Evolutionary conservation across 2,329 filamentous ascomycete species (phyloP).

Genomic region (Stemphylium beticola): DNA sequence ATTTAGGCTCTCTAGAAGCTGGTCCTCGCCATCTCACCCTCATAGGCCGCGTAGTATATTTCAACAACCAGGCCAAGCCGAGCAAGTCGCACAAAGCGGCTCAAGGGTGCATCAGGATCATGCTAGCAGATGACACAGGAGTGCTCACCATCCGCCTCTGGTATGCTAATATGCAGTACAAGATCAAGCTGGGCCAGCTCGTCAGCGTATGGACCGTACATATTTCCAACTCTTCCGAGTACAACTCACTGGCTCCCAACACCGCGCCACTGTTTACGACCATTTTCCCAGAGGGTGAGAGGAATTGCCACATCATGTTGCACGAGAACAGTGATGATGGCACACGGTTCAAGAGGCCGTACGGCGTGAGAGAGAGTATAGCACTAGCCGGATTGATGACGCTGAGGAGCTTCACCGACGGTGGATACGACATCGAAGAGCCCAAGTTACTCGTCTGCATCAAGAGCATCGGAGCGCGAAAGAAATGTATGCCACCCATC

Average conservation of each 20-base stretch:
- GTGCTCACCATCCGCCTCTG: conserved; percentile 63
- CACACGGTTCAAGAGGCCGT: conserved; percentile 54
- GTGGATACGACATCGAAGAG: conserved; percentile 60
- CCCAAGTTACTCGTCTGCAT: conserved; percentile 64
- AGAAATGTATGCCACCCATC: conserved; percentile 48
- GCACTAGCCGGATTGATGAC: conserved; percentile 61
- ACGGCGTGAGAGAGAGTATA: conserved; percentile 48
- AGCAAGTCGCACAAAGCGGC: conserved; percentile 54
- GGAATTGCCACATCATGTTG: conserved; percentile 60
- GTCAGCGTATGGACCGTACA: conserved; percentile 65
- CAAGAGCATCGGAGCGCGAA: conserved; percentile 61
- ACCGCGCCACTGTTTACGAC: conserved; percentile 59
- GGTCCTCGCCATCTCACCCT: conserved; percentile 61
- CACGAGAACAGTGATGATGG: conserved; percentile 57
- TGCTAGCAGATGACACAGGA: conserved; percentile 63
- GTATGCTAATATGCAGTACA: conserved; percentile 53
- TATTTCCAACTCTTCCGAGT: conserved; percentile 56
- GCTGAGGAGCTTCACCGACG: conserved; percentile 60
- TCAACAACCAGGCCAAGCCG: conserved; percentile 53
- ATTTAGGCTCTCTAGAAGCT: conserved; percentile 56
- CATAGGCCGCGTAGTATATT: conserved; percentile 63
- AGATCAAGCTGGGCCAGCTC: conserved; percentile 59
- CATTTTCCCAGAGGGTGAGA: conserved; percentile 65
- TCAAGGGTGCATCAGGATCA: conserved; percentile 60
- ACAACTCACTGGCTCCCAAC: conserved; percentile 48